A percentile compares a stretch with the other conserved stretches of the same genome.
These are phyloP conservation scores for Blastocystis sp. DNA, from an alignment of 352 stramenopile genomes.

Conservation along the genomic window DNA sequence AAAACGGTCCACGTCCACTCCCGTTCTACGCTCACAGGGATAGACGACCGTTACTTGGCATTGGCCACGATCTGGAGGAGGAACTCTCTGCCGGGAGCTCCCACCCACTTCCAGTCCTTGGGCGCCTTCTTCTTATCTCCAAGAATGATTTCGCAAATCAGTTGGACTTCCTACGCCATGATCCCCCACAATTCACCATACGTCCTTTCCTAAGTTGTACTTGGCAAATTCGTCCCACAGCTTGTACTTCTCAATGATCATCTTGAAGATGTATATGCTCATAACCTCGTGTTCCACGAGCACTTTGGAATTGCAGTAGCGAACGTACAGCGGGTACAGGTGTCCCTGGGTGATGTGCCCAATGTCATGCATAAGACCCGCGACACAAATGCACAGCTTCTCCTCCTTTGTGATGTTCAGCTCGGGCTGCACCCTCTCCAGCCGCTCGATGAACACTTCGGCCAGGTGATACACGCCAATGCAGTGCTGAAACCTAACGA, in stretches of 20 bases:
- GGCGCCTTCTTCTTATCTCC: slow-evolving; percentile 31
- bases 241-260: slow-evolving; percentile 53
- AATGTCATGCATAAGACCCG: slow-evolving; percentile 63
- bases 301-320: slow-evolving; percentile 6
- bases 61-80: slow-evolving; percentile 72
- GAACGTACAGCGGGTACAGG: slow-evolving; percentile 54
- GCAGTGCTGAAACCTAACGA: slow-evolving; percentile 70
- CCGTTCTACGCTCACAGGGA: slow-evolving; percentile 21
- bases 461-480: slow-evolving; percentile 73
- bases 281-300: slow-evolving; percentile 51
- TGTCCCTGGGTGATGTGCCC: slow-evolving; percentile 60
- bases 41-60: background rate
- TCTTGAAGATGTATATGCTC: slow-evolving; percentile 46
- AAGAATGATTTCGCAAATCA: slow-evolving; percentile 71
- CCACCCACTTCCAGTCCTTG: slow-evolving; percentile 22
- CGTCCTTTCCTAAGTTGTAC: slow-evolving; percentile 37
- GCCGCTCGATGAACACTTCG: slow-evolving; percentile 57
- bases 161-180: slow-evolving; percentile 39
- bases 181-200: background rate
- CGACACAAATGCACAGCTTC: slow-evolving; percentile 63
- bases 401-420: slow-evolving; percentile 64
- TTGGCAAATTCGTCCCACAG: background rate
- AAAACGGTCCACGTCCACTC: slow-evolving; percentile 71
- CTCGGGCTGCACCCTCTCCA: slow-evolving; percentile 58
- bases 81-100: slow-evolving; percentile 53